Conservation (phyloP, 495 filamentous ascomycete genomes). For the Penicillium nucicola region DNA sequence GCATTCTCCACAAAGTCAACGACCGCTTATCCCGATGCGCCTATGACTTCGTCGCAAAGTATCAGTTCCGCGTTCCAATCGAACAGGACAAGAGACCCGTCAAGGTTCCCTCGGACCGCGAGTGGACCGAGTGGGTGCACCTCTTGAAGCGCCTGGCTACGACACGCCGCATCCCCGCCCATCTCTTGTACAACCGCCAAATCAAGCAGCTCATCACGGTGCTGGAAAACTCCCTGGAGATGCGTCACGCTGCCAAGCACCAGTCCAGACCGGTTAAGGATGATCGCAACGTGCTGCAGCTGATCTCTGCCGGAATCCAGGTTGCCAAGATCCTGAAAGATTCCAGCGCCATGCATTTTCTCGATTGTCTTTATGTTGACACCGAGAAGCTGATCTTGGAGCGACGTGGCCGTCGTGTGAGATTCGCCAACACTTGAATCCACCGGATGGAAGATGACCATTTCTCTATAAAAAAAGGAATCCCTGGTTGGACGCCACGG, state of each 20-base stretch:
- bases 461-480: background rate
- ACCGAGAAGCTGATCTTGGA: constrained; percentile 76
- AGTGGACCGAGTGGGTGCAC: constrained; percentile 93
- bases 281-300: constrained; percentile 82
- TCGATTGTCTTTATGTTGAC: constrained; percentile 66
- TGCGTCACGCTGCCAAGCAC: constrained; percentile 81
- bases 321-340: constrained; percentile 85
- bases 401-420: constrained; percentile 43
- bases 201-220: constrained; percentile 86
- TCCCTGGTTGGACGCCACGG: background rate
- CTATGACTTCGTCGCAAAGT: constrained; percentile 85
- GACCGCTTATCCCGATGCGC: constrained; percentile 80
- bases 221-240: constrained; percentile 78
- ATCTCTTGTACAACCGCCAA: constrained; percentile 81
- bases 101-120: constrained; percentile 72
- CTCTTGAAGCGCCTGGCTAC: constrained; percentile 82
- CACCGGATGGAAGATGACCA: constrained; percentile 4
- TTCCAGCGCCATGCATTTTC: constrained; percentile 72
- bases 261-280: constrained; percentile 82
- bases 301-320: constrained; percentile 81
- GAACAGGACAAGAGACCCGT: constrained; percentile 77
- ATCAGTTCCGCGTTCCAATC: constrained; percentile 83
- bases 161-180: constrained; percentile 77
- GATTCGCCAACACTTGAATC: constrained; percentile 45
- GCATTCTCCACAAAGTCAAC: constrained; percentile 74